Conservation (phyloP, 2,329 filamentous ascomycete genomes). For the Drechslerella dactyloides region DNA sequence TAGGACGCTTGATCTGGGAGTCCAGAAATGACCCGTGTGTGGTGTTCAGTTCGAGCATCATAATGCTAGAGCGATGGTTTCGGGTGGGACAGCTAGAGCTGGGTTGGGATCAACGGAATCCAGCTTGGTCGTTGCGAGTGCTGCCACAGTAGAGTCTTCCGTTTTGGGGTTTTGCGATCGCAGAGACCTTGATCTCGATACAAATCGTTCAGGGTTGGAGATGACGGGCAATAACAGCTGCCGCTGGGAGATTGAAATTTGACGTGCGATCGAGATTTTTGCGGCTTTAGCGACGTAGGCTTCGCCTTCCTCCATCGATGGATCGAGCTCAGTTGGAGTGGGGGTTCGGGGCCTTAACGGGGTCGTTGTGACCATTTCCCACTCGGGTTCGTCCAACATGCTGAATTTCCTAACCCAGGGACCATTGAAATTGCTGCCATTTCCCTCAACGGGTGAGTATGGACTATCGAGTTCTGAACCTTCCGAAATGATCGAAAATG, state of each 20-base stretch:
- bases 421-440: slow-evolving; percentile 7
- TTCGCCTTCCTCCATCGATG: slow-evolving; percentile 59
- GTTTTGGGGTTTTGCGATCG: slow-evolving; percentile 25
- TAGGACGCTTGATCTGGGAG: neutral
- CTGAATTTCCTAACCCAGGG: slow-evolving; percentile 48
- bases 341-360: slow-evolving; percentile 51
- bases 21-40: neutral
- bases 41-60: neutral
- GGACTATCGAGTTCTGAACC: slow-evolving; percentile 48
- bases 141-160: slow-evolving; percentile 21
- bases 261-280: slow-evolving; percentile 71
- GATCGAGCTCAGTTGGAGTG: slow-evolving; percentile 57
- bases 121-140: slow-evolving; percentile 17
- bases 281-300: slow-evolving; percentile 64
- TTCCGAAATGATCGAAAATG: slow-evolving; percentile 49
- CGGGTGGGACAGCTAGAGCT: slow-evolving; percentile 25
- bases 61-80: slow-evolving; percentile 39
- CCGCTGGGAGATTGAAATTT: slow-evolving; percentile 71
- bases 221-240: slow-evolving; percentile 65
- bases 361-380: slow-evolving; percentile 50
- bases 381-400: slow-evolving; percentile 47
- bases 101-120: slow-evolving; percentile 9
- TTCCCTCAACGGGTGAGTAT: slow-evolving; percentile 19
- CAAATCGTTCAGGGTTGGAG: slow-evolving; percentile 52
- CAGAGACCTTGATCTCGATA: slow-evolving; percentile 35